These are phyloP conservation scores for Plasmodium yoelii DNA, from an alignment of 169 alveolate species.

Conservation along the genomic window DNA sequence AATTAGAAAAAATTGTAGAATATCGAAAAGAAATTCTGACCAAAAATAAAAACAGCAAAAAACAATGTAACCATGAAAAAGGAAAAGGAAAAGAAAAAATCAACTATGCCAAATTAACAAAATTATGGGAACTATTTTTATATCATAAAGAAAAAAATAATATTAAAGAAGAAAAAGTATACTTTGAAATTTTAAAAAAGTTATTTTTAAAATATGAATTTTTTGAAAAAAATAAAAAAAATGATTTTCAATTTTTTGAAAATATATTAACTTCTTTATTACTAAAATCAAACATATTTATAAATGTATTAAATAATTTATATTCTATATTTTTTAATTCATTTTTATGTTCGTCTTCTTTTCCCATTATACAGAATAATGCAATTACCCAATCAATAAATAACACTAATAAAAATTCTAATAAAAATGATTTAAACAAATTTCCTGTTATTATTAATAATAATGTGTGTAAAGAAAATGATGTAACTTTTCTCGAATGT, in stretches of 20 bases:
- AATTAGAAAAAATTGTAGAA: too few species aligned
- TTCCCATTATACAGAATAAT: neutral
- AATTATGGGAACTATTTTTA: slow-evolving; percentile 54
- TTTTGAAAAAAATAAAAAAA: slow-evolving; percentile 71
- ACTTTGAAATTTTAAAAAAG: slow-evolving; percentile 27
- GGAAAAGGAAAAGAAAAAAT: neutral
- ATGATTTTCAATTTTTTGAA: slow-evolving; percentile 68
- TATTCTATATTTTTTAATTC: slow-evolving; percentile 30
- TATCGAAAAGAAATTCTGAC: neutral
- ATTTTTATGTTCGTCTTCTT: neutral
- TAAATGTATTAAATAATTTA: slow-evolving; percentile 29
- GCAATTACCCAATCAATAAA: neutral
- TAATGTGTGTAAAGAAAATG: too few species aligned
- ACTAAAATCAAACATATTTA: slow-evolving; percentile 55
- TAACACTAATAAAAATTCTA: neutral
- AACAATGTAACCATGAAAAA: neutral
- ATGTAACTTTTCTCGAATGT: neutral
- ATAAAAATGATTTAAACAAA: neutral
- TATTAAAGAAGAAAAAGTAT: slow-evolving; percentile 32
- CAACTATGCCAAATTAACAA: slow-evolving; percentile 29
- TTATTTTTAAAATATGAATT: slow-evolving; percentile 37
- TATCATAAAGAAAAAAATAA: slow-evolving; percentile 42
- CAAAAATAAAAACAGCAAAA: neutral
- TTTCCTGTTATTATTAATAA: neutral
- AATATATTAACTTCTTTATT: slow-evolving; percentile 37